Percentiles rank a stretch among this genome's conserved stretches.
phyloP scores from a whole-genome alignment of 176 grass and related monocot species.

The Triticum monococcum region DNA sequence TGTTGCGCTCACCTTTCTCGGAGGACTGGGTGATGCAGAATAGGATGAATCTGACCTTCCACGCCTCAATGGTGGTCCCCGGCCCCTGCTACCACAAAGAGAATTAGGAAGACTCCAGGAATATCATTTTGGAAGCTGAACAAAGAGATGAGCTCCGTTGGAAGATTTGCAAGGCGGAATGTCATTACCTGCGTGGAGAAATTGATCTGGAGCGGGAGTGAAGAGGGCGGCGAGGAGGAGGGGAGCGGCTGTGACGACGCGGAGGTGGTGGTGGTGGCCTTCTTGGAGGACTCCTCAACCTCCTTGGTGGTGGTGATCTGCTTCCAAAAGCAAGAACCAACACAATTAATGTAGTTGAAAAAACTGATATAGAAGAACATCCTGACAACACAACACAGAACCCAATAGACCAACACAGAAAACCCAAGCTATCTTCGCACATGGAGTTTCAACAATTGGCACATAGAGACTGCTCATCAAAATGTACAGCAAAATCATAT shows the following conservation, averaged over 20 bases:
- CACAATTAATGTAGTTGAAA: neutral
- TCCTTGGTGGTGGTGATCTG: constrained; percentile 91
- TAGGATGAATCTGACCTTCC: constrained; percentile 88
- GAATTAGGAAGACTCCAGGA: neutral
- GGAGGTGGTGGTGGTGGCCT: constrained; percentile 85
- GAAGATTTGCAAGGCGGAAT: neutral
- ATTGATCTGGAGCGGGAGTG: constrained; percentile 79
- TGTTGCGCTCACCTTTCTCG: constrained; percentile 35
- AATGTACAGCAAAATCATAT: neutral
- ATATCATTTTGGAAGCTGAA: neutral
- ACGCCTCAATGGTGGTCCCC: constrained; percentile 83
- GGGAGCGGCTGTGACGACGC: constrained; percentile 69
- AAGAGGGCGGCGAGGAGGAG: constrained; percentile 75
- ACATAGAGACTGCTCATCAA: no score
- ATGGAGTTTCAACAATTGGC: neutral
- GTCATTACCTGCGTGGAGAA: constrained; percentile 84
- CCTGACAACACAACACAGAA: neutral
- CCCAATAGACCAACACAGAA: neutral
- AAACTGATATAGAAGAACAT: neutral
- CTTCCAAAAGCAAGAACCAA: neutral
- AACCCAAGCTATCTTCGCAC: neutral
- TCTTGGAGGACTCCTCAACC: constrained; percentile 89
- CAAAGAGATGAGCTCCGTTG: neutral
- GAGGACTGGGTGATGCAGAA: constrained; percentile 88
- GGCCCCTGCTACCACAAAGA: constrained; percentile 52